phyloP scores from a whole-genome alignment of 2,329 filamentous ascomycete genomes.

The Microsporum audouinii region DNA sequence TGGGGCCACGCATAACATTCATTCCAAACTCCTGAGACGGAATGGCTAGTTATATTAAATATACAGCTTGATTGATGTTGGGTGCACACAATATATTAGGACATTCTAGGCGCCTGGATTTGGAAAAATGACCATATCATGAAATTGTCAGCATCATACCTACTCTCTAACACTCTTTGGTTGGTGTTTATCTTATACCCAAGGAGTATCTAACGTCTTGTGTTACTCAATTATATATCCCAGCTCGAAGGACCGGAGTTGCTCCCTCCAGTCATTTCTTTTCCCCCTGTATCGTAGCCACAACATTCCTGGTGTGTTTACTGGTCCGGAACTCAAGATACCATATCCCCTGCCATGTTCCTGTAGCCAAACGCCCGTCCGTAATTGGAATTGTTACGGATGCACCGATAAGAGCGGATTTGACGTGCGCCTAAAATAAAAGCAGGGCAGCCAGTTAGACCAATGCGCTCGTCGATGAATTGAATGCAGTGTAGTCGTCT shows the following conservation, averaged over 20 bases:
- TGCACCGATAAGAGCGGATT: constrained; percentile 76
- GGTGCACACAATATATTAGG: background rate
- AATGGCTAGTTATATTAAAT: too few relatives aligned
- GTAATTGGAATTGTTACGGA: constrained; percentile 85
- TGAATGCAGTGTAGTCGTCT: background rate
- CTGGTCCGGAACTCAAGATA: constrained; percentile 75
- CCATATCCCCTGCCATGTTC: constrained; percentile 66
- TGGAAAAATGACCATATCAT: background rate
- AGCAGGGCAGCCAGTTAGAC: background rate
- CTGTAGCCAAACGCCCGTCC: constrained; percentile 62
- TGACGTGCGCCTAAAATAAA: constrained; percentile 66
- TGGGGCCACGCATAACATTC: too few relatives aligned
- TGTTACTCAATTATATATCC: background rate
- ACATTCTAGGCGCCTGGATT: background rate
- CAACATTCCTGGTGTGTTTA: constrained; percentile 67
- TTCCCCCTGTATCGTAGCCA: constrained; percentile 92
- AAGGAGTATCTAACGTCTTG: too few relatives aligned
- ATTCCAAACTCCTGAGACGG: too few relatives aligned
- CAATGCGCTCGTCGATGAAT: background rate
- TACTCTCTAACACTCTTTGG: too few relatives aligned
- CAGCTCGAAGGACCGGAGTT: background rate
- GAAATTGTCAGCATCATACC: too few relatives aligned
- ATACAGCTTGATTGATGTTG: background rate
- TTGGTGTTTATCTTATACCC: too few relatives aligned
- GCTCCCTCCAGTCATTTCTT: constrained; percentile 26